Percentiles rank a stretch among this genome's conserved stretches.
Conservation (phyloP, 2,329 filamentous ascomycete genomes). For the Scedosporium minutisporum region DNA sequence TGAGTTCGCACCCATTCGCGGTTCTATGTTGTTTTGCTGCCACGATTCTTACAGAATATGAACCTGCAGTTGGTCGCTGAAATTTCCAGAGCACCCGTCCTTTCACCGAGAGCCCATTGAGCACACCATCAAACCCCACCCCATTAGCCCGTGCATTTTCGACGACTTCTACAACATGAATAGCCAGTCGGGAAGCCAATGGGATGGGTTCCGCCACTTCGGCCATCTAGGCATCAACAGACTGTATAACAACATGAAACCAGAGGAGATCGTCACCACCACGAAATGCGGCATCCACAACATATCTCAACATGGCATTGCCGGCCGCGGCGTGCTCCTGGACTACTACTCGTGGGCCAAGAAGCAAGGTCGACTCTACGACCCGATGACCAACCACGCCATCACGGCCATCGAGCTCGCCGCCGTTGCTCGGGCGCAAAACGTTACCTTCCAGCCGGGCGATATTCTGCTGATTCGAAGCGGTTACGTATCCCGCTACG, state of each 20-base stretch:
- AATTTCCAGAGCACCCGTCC: not conserved
- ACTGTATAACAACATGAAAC: not conserved
- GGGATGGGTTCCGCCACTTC: slow-evolving; percentile 29
- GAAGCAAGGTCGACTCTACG: no score
- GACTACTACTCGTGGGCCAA: slow-evolving; percentile 43
- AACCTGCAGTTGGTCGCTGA: not conserved
- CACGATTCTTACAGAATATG: not conserved
- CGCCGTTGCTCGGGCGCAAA: no score
- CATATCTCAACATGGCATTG: slow-evolving; percentile 23
- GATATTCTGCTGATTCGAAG: slow-evolving; percentile 3
- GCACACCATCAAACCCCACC: not conserved
- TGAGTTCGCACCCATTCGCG: no score
- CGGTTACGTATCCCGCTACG: slow-evolving; percentile 1
- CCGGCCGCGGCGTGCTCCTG: slow-evolving; percentile 39
- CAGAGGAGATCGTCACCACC: not conserved
- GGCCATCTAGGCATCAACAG: slow-evolving; percentile 9
- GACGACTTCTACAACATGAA: slow-evolving; percentile 13
- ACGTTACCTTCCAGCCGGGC: not conserved
- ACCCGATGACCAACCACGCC: no score
- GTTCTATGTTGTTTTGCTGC: no score
- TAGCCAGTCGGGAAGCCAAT: slow-evolving; percentile 28
- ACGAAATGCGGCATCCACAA: not conserved
- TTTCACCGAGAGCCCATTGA: not conserved
- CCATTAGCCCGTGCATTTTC: not conserved
- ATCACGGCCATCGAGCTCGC: no score